Evolutionary conservation across 495 filamentous ascomycete genomes (phyloP), one percentile per base, ranked within the genome.

Genomic region (Penicillium canescens): DNA sequence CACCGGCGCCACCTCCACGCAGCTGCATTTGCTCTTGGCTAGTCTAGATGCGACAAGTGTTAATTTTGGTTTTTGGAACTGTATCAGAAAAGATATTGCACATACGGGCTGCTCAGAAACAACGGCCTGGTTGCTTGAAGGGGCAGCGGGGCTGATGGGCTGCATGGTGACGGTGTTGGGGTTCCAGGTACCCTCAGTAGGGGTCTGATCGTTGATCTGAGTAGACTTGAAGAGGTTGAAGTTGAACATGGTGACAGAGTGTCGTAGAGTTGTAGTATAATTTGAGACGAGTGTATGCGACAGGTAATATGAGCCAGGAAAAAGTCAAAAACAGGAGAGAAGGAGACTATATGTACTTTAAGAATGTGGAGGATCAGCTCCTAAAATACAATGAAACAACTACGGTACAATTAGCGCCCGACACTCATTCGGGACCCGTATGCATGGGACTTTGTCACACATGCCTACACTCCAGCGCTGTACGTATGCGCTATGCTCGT

Each of bases 1-100:
- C 74, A 45, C 70, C 70, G 36, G 60, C 70, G 38, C 66, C 70
- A 67, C 74, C 74, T 59, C 74, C 73, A 24, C 74, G 74, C 37
- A 78, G 64, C 47, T 65, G 60, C 74, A 75, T 74, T 14, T 65
- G 52, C 55, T 78, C 72, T 40, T 73, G 65, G 53, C 50, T 46
- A 31, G 63, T 8, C 72, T 77, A 36, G 4, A 45, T 5, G 12
- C 2, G 23, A 35, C 6, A 33, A 6, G 14, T 16, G 9, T 59
- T 56, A 59, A 37, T 59, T 43, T 49, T n/a, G 11, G n/a, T 21
- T 52, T n/a, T 1, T n/a, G 8, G 8, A 20, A 38, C 28, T 26
- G 9, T 34, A 33, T 3, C 7, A 50, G 21, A 12, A 13, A 42
- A 4, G 36, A 46, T 33, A 16, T 26, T 23, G 10, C 40, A 56